Conservation (phyloP, 2,329 filamentous ascomycete species). For the Xylariaceae sp. region DNA sequence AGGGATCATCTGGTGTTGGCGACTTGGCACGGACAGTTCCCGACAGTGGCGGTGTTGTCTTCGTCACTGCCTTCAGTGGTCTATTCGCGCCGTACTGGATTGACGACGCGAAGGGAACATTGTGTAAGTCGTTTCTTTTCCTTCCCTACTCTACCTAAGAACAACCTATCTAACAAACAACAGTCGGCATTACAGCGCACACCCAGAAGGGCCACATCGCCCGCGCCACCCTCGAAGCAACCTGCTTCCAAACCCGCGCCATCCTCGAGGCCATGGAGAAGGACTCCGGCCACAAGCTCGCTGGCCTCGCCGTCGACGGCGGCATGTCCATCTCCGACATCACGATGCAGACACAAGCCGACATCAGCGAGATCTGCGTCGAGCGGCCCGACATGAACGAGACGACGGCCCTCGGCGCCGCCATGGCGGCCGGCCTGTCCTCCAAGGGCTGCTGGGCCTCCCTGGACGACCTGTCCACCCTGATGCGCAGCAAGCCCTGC, state of each 20-base stretch:
- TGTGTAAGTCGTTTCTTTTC: constrained; percentile 51
- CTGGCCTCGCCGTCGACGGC: constrained; percentile 76
- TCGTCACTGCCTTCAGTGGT: constrained; percentile 87
- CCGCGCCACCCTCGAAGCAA: constrained; percentile 82
- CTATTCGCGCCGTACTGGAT: constrained; percentile 95
- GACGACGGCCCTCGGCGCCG: constrained; percentile 81
- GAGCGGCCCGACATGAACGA: constrained; percentile 84
- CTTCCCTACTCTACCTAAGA: not conserved
- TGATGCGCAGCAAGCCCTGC: constrained; percentile 60
- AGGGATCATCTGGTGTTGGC: constrained; percentile 45
- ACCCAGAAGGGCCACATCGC: constrained; percentile 83
- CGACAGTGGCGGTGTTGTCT: constrained; percentile 77
- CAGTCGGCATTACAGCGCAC: constrained; percentile 77
- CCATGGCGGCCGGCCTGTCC: constrained; percentile 83
- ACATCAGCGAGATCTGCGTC: constrained; percentile 76
- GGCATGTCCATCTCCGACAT: constrained; percentile 85
- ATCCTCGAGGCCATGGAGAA: constrained; percentile 89
- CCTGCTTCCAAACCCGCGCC: constrained; percentile 87
- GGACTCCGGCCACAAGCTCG: constrained; percentile 71
- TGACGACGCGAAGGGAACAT: constrained; percentile 82
- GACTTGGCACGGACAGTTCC: constrained; percentile 47
- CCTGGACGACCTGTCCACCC: constrained; percentile 65
- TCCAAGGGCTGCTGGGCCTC: constrained; percentile 67
- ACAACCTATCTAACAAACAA: constrained; percentile 21
- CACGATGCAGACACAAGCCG: constrained; percentile 87